Evolutionary conservation across 345 rosid species (phyloP), one percentile per base, ranked within the genome.

Genomic region (Brassica incana): DNA sequence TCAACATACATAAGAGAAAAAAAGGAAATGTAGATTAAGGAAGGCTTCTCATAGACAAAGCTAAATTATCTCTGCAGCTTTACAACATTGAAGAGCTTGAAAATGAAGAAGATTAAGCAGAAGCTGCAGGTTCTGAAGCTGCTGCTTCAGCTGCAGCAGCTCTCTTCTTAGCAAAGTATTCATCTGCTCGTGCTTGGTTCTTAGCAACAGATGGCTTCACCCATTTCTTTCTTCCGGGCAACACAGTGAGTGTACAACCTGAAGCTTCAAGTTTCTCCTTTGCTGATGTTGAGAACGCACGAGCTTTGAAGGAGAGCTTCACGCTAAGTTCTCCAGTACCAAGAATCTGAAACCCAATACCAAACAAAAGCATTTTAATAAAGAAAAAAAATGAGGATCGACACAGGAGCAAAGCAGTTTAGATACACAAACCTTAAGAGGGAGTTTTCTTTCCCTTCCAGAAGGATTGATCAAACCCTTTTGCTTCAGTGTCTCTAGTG

Each of bases 171-270:
- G 97, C 97, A 40, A 91, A 95, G 86, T 91, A 95, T 69, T 89
- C 95, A 10, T 91, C 93, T 5, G 97, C 97, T 65, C 97, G 79
- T 4, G 97, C 93, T 4, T 86, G 85, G 78, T 95, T 91, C 89
- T 91, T 95, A 0, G 88, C 87, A 62, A 92, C 97, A 1, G 97
- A 86, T 58, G 94, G 95, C 78, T 91, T 91, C 4, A 95, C 88
- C 97, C 97, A 92, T 83, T 91, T 95, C 92, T 90, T 95, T 35
- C 93, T 87, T 69, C 98, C 97, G 2, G 97, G 95, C 74, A 94
- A 78, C 52, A 92, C 86, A 1, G 90, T 86, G 52, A 91, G 81
- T 10, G 95, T 87, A 86, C 90, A 94, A 14, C 98, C 98, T 5
- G 83, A 87, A 64, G 91, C 87, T 81, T 89, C 92, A 14, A 94